Evolutionary conservation across 768 basidiomycete species (phyloP).

Genomic region (Gloeophyllum trabeum): DNA sequence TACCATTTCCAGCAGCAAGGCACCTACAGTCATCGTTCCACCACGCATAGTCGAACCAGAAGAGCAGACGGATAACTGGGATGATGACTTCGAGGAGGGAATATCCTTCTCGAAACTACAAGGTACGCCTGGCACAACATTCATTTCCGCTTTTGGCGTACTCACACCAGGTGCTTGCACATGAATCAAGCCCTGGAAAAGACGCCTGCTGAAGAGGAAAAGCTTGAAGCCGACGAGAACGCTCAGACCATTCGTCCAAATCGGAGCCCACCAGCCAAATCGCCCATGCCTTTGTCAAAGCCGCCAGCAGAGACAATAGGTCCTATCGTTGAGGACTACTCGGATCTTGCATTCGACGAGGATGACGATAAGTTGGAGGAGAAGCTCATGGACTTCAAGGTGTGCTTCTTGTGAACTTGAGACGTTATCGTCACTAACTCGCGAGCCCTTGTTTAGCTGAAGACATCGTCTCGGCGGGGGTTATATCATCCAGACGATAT

Average conservation of each 20-base stretch:
- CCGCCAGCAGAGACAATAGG: conserved; percentile 50
- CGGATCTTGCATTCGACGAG: conserved; percentile 75
- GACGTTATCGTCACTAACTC: not conserved
- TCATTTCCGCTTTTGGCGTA: no score
- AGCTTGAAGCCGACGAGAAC: conserved; percentile 50
- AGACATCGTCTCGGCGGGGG: conserved; percentile 59
- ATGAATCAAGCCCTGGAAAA: conserved; percentile 69
- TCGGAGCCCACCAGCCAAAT: conserved; percentile 50
- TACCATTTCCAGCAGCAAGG: no score
- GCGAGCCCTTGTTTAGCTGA: conserved; percentile 30
- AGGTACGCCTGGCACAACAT: conserved; percentile 26
- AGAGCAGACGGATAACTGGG: conserved; percentile 94
- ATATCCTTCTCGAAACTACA: conserved; percentile 82
- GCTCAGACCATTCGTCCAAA: conserved; percentile 71
- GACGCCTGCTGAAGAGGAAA: conserved; percentile 43
- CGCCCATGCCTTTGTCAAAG: conserved; percentile 41
- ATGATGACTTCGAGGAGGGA: conserved; percentile 94
- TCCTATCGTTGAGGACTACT: conserved; percentile 84
- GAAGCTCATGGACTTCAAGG: conserved; percentile 82
- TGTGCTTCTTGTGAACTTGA: conserved; percentile 15
- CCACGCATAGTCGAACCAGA: conserved; percentile 41
- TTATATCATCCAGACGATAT: conserved; percentile 88
- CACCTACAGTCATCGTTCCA: conserved; percentile 8
- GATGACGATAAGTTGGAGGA: conserved; percentile 59
- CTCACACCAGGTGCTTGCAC: no score